Percentiles rank a stretch among this genome's conserved stretches.
Evolutionary conservation across 345 rosid species (phyloP).

Genomic region (Trapa incisa): DNA sequence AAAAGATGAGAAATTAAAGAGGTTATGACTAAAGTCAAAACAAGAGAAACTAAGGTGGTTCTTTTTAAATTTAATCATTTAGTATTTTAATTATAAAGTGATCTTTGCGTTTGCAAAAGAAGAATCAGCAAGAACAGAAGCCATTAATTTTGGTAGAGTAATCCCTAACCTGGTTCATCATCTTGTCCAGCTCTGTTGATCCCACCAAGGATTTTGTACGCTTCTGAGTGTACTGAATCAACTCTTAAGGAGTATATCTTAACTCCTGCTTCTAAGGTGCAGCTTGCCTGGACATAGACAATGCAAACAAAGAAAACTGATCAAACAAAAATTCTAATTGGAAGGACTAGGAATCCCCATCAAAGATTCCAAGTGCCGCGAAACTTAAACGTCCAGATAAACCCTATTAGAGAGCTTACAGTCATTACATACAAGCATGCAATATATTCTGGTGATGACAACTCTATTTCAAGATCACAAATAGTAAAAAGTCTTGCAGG

Average conservation of each 20-base stretch:
- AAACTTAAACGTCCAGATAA: no score
- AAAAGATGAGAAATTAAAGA: neutral
- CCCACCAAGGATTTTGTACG: conserved; percentile 92
- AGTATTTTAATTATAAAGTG: neutral
- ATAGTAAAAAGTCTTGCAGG: no score
- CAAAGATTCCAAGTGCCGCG: neutral
- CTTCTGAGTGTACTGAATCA: conserved; percentile 90
- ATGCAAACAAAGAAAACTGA: neutral
- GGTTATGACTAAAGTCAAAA: neutral
- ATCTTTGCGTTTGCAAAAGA: neutral
- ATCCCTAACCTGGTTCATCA: conserved; percentile 41
- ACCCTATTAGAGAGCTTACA: no score
- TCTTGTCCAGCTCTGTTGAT: conserved; percentile 74
- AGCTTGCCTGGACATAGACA: conserved; percentile 54
- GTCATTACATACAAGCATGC: no score
- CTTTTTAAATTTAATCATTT: neutral
- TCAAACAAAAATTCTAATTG: neutral
- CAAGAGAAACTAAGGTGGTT: neutral
- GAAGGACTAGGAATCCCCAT: neutral
- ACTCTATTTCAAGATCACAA: no score
- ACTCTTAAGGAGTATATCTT: conserved; percentile 86
- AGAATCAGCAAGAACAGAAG: no score
- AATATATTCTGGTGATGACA: no score
- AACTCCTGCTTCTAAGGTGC: conserved; percentile 95
- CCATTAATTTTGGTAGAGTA: no score